A percentile compares a stretch with the other conserved stretches of the same genome.
These are phyloP conservation scores for Sarocladiaceae sp. DNA, from an alignment of 2,329 filamentous ascomycete species.

Conservation along the genomic window DNA sequence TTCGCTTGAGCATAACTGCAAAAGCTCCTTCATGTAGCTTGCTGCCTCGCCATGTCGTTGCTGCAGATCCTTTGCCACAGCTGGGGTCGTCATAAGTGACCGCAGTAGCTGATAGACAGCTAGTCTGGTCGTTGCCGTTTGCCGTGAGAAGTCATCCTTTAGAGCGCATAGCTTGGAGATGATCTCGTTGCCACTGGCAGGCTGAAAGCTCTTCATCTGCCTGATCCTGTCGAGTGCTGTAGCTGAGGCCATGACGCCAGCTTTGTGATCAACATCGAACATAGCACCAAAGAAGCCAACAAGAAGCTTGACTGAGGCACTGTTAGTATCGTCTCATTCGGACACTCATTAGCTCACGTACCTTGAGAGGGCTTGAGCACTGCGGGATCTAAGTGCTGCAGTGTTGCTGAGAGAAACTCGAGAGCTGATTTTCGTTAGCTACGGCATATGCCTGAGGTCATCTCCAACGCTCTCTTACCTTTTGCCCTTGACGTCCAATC, in stretches of 20 bases:
- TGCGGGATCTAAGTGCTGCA: conserved; percentile 42
- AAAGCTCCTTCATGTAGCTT: conserved; percentile 44
- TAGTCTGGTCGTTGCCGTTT: conserved; percentile 46
- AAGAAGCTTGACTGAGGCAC: conserved; percentile 34
- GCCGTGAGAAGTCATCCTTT: conserved; percentile 53
- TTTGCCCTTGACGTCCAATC: conserved; percentile 51
- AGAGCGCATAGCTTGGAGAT: conserved; percentile 45
- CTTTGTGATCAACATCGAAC: conserved; percentile 56
- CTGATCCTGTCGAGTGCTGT: conserved; percentile 47
- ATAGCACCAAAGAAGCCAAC: conserved; percentile 54
- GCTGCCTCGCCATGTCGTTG: conserved; percentile 37
- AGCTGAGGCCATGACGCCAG: conserved; percentile 51
- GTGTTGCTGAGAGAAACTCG: conserved; percentile 51
- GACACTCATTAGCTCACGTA: conserved; percentile 20
- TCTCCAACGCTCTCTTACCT: conserved; percentile 26
- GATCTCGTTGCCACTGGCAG: conserved; percentile 43
- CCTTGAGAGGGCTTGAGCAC: conserved; percentile 47
- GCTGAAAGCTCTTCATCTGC: conserved; percentile 47
- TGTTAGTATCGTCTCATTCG: background rate
- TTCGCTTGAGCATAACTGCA: conserved; percentile 50
- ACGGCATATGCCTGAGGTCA: too few relatives aligned
- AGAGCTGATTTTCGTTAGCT: conserved; percentile 46
- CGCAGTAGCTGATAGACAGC: conserved; percentile 47
- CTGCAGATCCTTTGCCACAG: conserved; percentile 39
- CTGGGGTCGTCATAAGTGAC: conserved; percentile 37